These are phyloP conservation scores for Haplographium delicatum DNA, from an alignment of 495 filamentous ascomycete genomes.

Conservation along the genomic window DNA sequence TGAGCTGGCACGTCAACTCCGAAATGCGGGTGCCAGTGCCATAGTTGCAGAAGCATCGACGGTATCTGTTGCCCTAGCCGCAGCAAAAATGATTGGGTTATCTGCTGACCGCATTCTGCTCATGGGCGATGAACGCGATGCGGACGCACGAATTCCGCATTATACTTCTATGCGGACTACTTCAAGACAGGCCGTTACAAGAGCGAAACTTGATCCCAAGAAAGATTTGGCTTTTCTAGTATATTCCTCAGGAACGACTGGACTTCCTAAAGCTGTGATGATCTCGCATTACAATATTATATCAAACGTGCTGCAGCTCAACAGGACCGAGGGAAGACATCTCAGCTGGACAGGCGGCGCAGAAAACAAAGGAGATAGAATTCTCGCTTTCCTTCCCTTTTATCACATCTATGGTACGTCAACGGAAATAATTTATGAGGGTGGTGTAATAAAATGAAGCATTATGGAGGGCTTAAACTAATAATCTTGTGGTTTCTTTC, in stretches of 20 bases:
- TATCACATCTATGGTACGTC: background rate
- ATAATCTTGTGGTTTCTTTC: too few species aligned
- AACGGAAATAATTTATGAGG: background rate
- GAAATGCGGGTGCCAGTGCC: background rate
- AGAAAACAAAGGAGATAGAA: background rate
- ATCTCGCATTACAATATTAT: background rate
- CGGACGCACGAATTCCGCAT: background rate
- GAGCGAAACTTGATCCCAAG: background rate
- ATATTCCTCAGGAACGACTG: background rate
- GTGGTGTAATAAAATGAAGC: background rate
- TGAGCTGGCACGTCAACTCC: background rate
- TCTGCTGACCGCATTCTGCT: background rate
- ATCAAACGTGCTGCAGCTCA: background rate
- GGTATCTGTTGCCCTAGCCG: background rate
- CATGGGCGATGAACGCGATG: background rate
- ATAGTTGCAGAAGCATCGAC: background rate
- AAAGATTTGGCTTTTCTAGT: background rate
- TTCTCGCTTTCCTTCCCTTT: background rate
- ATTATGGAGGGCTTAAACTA: constrained; percentile 27
- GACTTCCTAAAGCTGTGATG: background rate
- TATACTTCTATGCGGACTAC: background rate
- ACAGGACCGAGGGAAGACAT: background rate
- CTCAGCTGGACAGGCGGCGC: too few species aligned
- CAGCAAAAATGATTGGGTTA: background rate
- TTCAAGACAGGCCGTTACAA: background rate